Evolutionary conservation across 2,329 filamentous ascomycete species (phyloP).

Genomic region (Diplodia sapinea): DNA sequence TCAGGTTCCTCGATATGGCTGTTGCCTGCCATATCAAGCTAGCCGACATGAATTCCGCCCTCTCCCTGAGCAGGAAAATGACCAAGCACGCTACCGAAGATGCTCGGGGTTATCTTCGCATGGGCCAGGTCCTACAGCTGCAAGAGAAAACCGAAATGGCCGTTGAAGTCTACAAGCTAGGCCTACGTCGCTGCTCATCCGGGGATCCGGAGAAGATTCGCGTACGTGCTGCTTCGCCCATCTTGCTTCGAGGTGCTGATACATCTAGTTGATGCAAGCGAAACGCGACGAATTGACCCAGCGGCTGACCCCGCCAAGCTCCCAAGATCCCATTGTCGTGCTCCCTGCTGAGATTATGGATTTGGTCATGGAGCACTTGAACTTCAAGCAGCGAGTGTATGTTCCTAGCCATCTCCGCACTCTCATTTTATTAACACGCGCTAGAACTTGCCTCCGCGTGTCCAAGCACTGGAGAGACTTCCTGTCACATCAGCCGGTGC

Average conservation of each 20-base stretch:
- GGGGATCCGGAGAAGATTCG: constrained; percentile 40
- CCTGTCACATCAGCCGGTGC: constrained; percentile 52
- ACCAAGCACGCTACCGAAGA: constrained; percentile 59
- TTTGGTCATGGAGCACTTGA: constrained; percentile 58
- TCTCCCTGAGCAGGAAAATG: constrained; percentile 63
- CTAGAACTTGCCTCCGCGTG: constrained; percentile 58
- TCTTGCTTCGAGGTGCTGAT: constrained; percentile 8
- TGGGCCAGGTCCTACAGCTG: constrained; percentile 55
- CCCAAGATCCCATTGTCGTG: constrained; percentile 58
- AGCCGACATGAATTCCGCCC: constrained; percentile 55
- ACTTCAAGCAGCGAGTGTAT: constrained; percentile 58
- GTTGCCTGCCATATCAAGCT: constrained; percentile 63
- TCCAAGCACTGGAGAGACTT: constrained; percentile 62
- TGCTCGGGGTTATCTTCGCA: constrained; percentile 60
- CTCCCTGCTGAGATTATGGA: constrained; percentile 62
- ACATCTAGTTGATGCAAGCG: constrained; percentile 45
- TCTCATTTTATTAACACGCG: constrained; percentile 7
- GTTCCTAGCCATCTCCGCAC: constrained; percentile 15
- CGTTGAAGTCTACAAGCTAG: constrained; percentile 62
- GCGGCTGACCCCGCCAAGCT: constrained; percentile 50
- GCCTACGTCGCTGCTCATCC: constrained; percentile 50
- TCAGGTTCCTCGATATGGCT: constrained; percentile 60
- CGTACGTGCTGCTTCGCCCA: constrained; percentile 33
- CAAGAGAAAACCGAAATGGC: constrained; percentile 61
- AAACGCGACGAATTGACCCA: constrained; percentile 55